Evolutionary conservation across 179 eudicot species (phyloP).

Genomic region (Sideroxylon spinosum): DNA sequence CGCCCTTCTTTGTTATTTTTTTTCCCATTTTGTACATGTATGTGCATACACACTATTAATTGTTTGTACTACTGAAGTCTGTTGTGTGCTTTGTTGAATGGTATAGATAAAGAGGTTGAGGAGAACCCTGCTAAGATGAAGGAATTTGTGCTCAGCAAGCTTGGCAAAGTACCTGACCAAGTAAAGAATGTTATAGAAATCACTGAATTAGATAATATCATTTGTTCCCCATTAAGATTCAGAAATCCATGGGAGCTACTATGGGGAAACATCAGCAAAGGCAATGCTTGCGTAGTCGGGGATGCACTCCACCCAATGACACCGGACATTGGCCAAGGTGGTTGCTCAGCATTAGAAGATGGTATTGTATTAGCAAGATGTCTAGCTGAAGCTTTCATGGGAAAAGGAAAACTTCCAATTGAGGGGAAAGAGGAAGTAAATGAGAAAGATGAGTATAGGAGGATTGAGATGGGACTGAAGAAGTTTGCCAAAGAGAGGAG

Average conservation of each 20-base stretch:
- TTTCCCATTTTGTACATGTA: no score
- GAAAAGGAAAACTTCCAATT: constrained; percentile 3
- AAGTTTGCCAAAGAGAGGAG: constrained; percentile 29
- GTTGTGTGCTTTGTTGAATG: background rate
- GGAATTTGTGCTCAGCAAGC: constrained; percentile 40
- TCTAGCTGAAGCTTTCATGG: constrained; percentile 30
- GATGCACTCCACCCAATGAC: constrained; percentile 67
- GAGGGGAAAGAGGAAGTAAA: background rate
- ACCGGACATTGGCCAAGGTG: constrained; percentile 67
- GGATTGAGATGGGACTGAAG: constrained; percentile 29
- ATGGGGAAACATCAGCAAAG: constrained; percentile 35
- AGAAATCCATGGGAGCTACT: constrained; percentile 40
- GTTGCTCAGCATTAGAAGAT: constrained; percentile 56
- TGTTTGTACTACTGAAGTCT: background rate
- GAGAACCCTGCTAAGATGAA: constrained; percentile 40
- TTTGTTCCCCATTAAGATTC: constrained; percentile 30
- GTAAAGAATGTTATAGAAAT: constrained; percentile 27
- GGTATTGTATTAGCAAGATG: constrained; percentile 38
- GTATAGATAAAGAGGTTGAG: constrained; percentile 27
- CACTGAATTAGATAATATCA: constrained; percentile 30
- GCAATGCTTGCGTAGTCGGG: constrained; percentile 49
- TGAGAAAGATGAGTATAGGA: constrained; percentile 17
- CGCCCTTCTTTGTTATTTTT: background rate
- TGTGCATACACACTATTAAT: background rate
- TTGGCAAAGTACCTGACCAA: constrained; percentile 33